phyloP scores from a whole-genome alignment of 73 alveolate genomes.

The Tetrahymena malaccensis region DNA sequence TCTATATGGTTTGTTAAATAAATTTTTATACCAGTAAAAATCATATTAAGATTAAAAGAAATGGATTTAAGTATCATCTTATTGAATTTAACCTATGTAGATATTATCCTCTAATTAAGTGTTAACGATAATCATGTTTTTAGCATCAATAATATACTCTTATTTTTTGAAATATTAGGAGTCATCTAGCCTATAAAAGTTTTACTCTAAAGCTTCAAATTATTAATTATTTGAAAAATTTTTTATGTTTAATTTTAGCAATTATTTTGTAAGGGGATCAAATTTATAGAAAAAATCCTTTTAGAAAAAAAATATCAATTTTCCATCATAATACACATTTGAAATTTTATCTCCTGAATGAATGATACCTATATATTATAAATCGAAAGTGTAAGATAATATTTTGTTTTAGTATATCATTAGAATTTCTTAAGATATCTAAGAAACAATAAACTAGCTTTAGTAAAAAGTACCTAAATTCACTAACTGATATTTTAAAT shows the following conservation, averaged over 20 bases:
- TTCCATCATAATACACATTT: background rate
- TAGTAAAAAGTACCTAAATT: too few relatives aligned
- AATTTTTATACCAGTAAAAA: too few relatives aligned
- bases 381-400: background rate
- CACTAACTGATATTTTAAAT: background rate
- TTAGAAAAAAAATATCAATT: too few relatives aligned
- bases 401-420: too few relatives aligned
- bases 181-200: background rate
- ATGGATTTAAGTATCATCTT: too few relatives aligned
- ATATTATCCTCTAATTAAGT: background rate
- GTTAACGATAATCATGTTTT: background rate
- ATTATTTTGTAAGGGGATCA: background rate
- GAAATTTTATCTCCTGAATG: background rate
- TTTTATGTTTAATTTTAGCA: too few relatives aligned
- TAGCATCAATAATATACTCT: background rate
- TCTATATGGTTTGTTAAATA: too few relatives aligned
- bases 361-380: background rate
- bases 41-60: too few relatives aligned
- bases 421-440: background rate
- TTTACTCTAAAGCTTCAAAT: background rate
- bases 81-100: too few relatives aligned
- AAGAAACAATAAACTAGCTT: too few relatives aligned
- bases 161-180: background rate
- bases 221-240: background rate
- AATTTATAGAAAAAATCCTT: too few relatives aligned